A percentile compares a stretch with the other conserved stretches of the same genome.
Conservation (phyloP, 2,329 filamentous ascomycete genomes). For the Diaporthe sp. region DNA sequence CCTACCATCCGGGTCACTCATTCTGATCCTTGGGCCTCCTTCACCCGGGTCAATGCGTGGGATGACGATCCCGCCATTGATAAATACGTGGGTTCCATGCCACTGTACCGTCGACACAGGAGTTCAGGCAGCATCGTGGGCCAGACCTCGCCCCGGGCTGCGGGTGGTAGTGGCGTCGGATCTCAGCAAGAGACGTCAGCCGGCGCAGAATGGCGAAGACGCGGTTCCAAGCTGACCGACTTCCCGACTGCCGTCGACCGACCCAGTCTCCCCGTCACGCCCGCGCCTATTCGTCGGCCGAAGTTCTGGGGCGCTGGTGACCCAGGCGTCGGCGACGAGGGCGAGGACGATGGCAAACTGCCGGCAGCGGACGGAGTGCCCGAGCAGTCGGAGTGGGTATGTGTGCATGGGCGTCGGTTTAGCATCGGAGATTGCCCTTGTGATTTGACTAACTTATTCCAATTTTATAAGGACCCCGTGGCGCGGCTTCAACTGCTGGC, state of each 20-base stretch:
- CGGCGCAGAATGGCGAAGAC: slow-evolving; percentile 41
- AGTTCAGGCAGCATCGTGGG: slow-evolving; percentile 45
- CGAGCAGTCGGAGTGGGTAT: slow-evolving; percentile 92
- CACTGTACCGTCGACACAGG: slow-evolving; percentile 63
- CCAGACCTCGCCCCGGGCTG: slow-evolving; percentile 40
- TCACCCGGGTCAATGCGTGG: slow-evolving; percentile 88
- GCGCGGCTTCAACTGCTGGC: slow-evolving; percentile 77
- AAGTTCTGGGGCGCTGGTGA: slow-evolving; percentile 72
- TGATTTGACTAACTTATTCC: slow-evolving; percentile 64
- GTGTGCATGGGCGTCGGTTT: slow-evolving; percentile 69
- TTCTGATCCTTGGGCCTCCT: slow-evolving; percentile 77
- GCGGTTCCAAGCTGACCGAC: slow-evolving; percentile 79
- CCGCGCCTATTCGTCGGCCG: slow-evolving; percentile 78
- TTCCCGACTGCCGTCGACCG: slow-evolving; percentile 86
- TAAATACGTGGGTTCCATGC: slow-evolving; percentile 83
- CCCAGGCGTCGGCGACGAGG: slow-evolving; percentile 56
- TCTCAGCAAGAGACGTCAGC: slow-evolving; percentile 30
- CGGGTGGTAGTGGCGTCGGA: slow-evolving; percentile 31
- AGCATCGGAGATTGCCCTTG: slow-evolving; percentile 63
- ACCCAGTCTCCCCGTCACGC: slow-evolving; percentile 90
- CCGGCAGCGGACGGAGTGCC: slow-evolving; percentile 86
- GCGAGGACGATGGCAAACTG: slow-evolving; percentile 67
- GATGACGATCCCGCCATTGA: slow-evolving; percentile 91
- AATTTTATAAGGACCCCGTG: slow-evolving; percentile 72
- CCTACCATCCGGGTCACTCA: slow-evolving; percentile 57